Percentiles rank a stretch among this genome's conserved stretches.
These are phyloP conservation scores for Leccinum subgranulosum DNA, from an alignment of 768 basidiomycete species.

Conservation along the genomic window DNA sequence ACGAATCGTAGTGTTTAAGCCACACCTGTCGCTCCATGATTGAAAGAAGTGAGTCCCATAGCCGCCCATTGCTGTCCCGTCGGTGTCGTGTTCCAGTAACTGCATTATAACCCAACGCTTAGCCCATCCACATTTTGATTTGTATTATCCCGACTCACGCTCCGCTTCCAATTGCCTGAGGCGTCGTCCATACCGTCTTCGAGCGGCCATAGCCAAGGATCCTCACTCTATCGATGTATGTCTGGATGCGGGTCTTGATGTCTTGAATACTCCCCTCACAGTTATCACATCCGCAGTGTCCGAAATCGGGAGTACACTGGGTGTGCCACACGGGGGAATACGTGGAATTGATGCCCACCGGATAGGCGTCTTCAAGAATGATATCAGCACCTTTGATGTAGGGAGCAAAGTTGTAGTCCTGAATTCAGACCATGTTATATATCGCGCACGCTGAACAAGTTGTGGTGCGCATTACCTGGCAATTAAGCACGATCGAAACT, in stretches of 20 bases:
- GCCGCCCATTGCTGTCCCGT: slow-evolving; percentile 27
- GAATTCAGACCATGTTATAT: background rate
- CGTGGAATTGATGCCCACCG: slow-evolving; percentile 56
- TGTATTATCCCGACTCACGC: slow-evolving; percentile 19
- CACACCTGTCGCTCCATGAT: slow-evolving; percentile 26
- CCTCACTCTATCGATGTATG: slow-evolving; percentile 55
- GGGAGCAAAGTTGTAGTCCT: slow-evolving; percentile 60
- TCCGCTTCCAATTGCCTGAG: slow-evolving; percentile 71
- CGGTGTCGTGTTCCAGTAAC: slow-evolving; percentile 31
- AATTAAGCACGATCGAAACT: slow-evolving; percentile 52
- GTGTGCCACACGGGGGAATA: slow-evolving; percentile 60
- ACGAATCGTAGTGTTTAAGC: background rate
- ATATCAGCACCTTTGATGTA: slow-evolving; percentile 67
- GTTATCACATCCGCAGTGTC: slow-evolving; percentile 71
- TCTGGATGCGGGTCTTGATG: slow-evolving; percentile 61
- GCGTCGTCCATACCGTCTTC: slow-evolving; percentile 73
- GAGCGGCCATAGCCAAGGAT: slow-evolving; percentile 62
- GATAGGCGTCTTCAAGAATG: slow-evolving; percentile 46
- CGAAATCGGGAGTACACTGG: slow-evolving; percentile 58
- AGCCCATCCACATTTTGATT: background rate
- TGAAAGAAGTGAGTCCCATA: slow-evolving; percentile 24
- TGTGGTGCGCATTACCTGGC: slow-evolving; percentile 22
- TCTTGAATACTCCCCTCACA: slow-evolving; percentile 66
- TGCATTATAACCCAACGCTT: slow-evolving; percentile 1
- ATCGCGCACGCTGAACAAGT: background rate